Evolutionary conservation across 768 basidiomycete species (phyloP), one percentile per base, ranked within the genome.

Genomic region (Rossbeevera mucosa): DNA sequence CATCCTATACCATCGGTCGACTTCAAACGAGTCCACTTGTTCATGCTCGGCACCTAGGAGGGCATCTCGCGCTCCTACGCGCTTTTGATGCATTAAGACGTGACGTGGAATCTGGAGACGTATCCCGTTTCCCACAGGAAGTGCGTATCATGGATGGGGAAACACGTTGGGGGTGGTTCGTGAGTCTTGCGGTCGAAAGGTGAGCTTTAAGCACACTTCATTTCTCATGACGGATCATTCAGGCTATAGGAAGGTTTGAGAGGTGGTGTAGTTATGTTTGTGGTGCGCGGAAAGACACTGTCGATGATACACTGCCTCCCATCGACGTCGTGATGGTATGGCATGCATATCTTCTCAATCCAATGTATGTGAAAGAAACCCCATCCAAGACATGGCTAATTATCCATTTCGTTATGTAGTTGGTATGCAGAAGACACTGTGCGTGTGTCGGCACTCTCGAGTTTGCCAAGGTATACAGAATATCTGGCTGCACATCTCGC

Each of bases 271-370:
- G 22, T 5, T n/a, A 24, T n/a, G 28, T 61, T 7, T 28, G 31
- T 16, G 44, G 41, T 48, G 33, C 5, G 2, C 33, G 0, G 25
- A 29, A 29, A 8, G 47, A 49, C 13, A 5, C 3, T 3, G 49
- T 52, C 9, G 55, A 58, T 41, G 48, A 47, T 7, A 30, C 22
- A 1, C 25, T 66, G 13, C 71, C 71, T 12, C 71, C 71, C 13
- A 53, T 71, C 24, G 71, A 72, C 33, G 71, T 72, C 14, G 56
- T 65, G 44, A 70, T 72, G 70, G 69, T 72, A 12, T 71, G 72
- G 64, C 71, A 72, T 21, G 60, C 71, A 1, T 72, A 73, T 58
- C 52, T 67, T 25, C 64, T 72, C 29, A 72, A 71, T 38, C 71
- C 71, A 7, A 58, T 58, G 71, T 68, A 48, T 28, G 46, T 38